A percentile compares a stretch with the other conserved stretches of the same genome.
phyloP scores from a whole-genome alignment of 1,284 basidiomycete species.

The Trichosporon ovoides region DNA sequence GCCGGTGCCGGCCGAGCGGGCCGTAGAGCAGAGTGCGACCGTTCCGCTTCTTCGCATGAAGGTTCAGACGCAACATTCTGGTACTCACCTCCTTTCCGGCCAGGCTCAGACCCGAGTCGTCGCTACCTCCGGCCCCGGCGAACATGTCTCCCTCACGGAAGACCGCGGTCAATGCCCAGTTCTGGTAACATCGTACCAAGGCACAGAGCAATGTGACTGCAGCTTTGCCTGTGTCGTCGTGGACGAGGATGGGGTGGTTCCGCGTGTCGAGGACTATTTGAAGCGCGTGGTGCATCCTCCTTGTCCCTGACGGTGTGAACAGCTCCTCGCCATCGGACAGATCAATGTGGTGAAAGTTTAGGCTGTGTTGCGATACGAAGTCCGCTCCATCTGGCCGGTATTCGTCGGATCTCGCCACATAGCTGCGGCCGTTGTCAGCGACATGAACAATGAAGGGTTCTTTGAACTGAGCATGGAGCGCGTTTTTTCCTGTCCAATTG shows the following conservation, averaged over 20 bases:
- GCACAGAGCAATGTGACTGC: constrained; percentile 36
- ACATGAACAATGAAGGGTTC: constrained; percentile 3
- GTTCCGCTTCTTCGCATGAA: constrained; percentile 25
- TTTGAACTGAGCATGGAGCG: too few relatives aligned
- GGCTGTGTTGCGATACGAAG: constrained; percentile 30
- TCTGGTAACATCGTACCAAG: constrained; percentile 38
- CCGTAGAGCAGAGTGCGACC: too few relatives aligned
- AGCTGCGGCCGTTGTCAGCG: constrained; percentile 22
- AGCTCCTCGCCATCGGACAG: constrained; percentile 36
- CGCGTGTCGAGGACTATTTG: constrained; percentile 34
- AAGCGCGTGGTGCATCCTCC: constrained; percentile 23
- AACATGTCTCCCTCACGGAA: constrained; percentile 47
- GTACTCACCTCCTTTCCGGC: constrained; percentile 38
- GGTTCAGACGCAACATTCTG: constrained; percentile 19
- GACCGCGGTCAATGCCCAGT: constrained; percentile 43
- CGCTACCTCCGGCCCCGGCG: constrained; percentile 44
- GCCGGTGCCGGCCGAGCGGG: too few relatives aligned
- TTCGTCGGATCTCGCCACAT: constrained; percentile 36
- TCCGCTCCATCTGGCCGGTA: constrained; percentile 40
- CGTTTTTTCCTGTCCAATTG: too few relatives aligned
- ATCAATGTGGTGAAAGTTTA: constrained; percentile 33
- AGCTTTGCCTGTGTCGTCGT: constrained; percentile 45
- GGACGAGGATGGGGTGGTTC: constrained; percentile 42
- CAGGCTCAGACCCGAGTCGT: constrained; percentile 42
- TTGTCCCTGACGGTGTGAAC: constrained; percentile 23